A percentile compares a stretch with the other conserved stretches of the same genome.
Evolutionary conservation across 352 stramenopile species (phyloP).

Genomic region (Phytophthora pini): DNA sequence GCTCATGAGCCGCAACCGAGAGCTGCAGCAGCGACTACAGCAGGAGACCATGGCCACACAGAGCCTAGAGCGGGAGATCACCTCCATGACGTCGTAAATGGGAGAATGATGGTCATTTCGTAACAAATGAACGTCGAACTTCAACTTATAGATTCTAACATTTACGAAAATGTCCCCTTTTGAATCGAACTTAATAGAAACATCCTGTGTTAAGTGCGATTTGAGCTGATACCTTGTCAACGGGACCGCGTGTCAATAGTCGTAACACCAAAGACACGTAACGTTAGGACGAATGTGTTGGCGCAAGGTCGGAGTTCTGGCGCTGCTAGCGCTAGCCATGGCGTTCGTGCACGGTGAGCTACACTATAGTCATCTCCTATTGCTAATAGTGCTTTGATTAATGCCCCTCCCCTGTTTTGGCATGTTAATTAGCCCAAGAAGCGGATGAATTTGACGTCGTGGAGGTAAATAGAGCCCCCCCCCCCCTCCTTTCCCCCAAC

Average conservation of each 20-base stretch:
- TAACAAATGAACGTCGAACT: too few species aligned
- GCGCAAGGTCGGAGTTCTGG: slow-evolving; percentile 39
- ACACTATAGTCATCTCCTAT: not conserved
- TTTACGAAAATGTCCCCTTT: too few species aligned
- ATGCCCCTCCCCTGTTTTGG: not conserved
- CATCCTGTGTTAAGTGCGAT: slow-evolving; percentile 1
- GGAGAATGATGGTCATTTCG: too few species aligned
- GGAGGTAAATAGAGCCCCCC: slow-evolving; percentile 21
- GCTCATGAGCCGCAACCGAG: slow-evolving; percentile 81
- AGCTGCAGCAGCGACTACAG: slow-evolving; percentile 78
- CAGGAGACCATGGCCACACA: slow-evolving; percentile 75
- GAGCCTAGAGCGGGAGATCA: slow-evolving; percentile 78
- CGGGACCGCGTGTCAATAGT: not conserved
- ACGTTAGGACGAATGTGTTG: slow-evolving; percentile 22
- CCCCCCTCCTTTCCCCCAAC: not conserved
- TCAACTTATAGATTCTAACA: too few species aligned
- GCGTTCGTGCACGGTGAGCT: slow-evolving; percentile 33
- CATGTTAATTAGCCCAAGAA: slow-evolving; percentile 40
- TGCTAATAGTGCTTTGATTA: slow-evolving; percentile 2
- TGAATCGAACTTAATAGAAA: too few species aligned
- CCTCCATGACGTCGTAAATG: slow-evolving; percentile 53
- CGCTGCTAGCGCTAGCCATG: slow-evolving; percentile 37
- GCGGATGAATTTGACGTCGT: slow-evolving; percentile 56
- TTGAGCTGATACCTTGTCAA: slow-evolving; percentile 13
- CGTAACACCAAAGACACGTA: slow-evolving; percentile 9